Base-by-base conservation (phyloP, 805 yeast genomes). In the Teunomyces atbi region DNA sequence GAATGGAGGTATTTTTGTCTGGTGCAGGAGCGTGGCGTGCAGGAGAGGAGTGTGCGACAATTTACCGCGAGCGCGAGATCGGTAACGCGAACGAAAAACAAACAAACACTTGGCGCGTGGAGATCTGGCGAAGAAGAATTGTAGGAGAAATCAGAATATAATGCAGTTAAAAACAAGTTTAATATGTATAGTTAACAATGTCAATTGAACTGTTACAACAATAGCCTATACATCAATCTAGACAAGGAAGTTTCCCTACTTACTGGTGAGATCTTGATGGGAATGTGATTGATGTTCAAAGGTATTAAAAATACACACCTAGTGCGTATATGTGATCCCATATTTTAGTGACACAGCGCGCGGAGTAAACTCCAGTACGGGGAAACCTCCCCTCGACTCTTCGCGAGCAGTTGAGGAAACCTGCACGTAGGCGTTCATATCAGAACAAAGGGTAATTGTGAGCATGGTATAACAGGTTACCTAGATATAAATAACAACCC, bases 11-110 rank as follows among this genome's bases (percentile, higher is more conserved):
- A 30, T 13, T 30, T 30, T 30, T 30, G 26, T 36, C 11, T 36
- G 28, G 39, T 21, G 39, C 39, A 21, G 39, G 39, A 36, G 39
- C 39, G 39, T 21, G 28, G 39, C 35, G 35, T 40, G 43, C 37
- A 32, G 44, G 44, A 41, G 37, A 26, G 32, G 23, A 28, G 42
- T 12, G 33, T 28, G 33, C 26, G 44, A 32, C 38, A 21, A 36
- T 36, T 36, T 36, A 36, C 39, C 39, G 39, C 39, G 39, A 36
- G 28, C 23, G 39, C 27, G 28, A 19, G 39, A 20, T 15, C 33
- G 3, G 42, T 16, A 36, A n/a, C 37, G 37, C 37, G 37, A 33
- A 33, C 23, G 45, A 28, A 36, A 36, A 36, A 36, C 28, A 36
- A 20, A 36, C 39, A 36, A 36, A 36, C 39, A 36, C 15, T 36